phyloP scores from a whole-genome alignment of 2,329 filamentous ascomycete genomes.

The Talaromyces amestolkiae region DNA sequence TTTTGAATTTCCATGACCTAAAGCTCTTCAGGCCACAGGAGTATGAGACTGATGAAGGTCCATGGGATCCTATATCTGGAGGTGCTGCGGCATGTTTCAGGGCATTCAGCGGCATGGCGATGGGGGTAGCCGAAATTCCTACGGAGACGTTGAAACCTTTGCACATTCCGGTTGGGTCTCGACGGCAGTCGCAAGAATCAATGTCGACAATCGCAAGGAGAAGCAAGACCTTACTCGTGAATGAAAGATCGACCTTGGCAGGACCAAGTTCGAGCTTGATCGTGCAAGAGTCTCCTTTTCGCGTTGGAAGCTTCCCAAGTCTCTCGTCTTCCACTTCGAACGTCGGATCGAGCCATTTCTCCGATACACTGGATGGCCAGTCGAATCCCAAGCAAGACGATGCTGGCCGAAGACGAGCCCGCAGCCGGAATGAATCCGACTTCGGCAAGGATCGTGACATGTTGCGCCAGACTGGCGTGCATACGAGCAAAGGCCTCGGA shows the following conservation, averaged over 20 bases:
- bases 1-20: conserved; percentile 67
- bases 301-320: background rate
- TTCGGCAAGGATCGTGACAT: background rate
- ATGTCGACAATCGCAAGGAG: background rate
- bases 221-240: background rate
- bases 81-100: conserved; percentile 73
- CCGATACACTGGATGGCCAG: background rate
- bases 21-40: conserved; percentile 67
- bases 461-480: conserved; percentile 3
- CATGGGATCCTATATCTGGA: conserved; percentile 75
- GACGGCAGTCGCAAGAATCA: conserved; percentile 7
- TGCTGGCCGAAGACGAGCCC: background rate
- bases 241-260: background rate
- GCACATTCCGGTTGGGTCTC: background rate
- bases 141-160: conserved; percentile 8
- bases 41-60: conserved; percentile 74
- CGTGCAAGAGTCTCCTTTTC: conserved; percentile 1
- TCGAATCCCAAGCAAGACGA: background rate
- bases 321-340: conserved; percentile 6
- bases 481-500: conserved; percentile 10
- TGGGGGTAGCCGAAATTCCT: conserved; percentile 5
- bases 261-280: background rate
- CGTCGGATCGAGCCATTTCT: background rate
- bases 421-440: background rate
- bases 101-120: conserved; percentile 60